Evolutionary conservation across 2,329 filamentous ascomycete genomes (phyloP).

Genomic region (Niveomyces coronatus): DNA sequence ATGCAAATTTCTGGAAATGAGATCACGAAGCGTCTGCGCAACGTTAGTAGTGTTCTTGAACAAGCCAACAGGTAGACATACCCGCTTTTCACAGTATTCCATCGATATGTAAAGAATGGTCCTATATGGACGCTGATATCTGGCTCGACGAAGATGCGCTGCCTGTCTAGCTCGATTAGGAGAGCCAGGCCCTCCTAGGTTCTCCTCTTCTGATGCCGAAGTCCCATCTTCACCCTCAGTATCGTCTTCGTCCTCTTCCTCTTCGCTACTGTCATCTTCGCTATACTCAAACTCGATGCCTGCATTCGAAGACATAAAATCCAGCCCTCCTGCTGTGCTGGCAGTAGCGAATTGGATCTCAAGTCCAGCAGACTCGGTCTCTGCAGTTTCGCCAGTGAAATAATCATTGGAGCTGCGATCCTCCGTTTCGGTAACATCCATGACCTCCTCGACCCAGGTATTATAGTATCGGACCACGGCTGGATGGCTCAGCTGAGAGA

Average conservation of each 20-base stretch:
- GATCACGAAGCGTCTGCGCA: conserved; percentile 64
- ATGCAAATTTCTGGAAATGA: conserved; percentile 67
- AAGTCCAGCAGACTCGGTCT: conserved; percentile 29
- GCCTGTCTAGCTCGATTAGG: conserved; percentile 21
- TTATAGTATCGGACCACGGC: conserved; percentile 83
- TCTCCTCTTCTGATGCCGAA: conserved; percentile 21
- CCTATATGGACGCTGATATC: conserved; percentile 43
- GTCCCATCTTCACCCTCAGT: conserved; percentile 36
- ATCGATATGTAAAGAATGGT: conserved; percentile 94
- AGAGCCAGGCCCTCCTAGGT: conserved; percentile 20
- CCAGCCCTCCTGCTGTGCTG: conserved; percentile 70
- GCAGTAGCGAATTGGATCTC: conserved; percentile 56
- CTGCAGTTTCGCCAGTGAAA: conserved; percentile 26
- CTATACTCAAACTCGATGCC: conserved; percentile 69
- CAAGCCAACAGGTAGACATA: conserved; percentile 27
- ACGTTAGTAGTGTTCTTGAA: conserved; percentile 4
- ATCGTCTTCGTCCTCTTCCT: conserved; percentile 35
- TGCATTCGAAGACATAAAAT: conserved; percentile 85
- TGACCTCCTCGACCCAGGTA: conserved; percentile 78
- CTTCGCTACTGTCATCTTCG: conserved; percentile 33
- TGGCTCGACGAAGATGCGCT: conserved; percentile 20
- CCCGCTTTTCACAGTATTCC: conserved; percentile 93
- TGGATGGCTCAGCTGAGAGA: conserved; percentile 90
- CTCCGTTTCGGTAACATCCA: conserved; percentile 43
- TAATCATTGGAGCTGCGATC: conserved; percentile 44